These are phyloP conservation scores for Anthostomella pinea DNA, from an alignment of 2,329 filamentous ascomycete genomes.

Conservation along the genomic window DNA sequence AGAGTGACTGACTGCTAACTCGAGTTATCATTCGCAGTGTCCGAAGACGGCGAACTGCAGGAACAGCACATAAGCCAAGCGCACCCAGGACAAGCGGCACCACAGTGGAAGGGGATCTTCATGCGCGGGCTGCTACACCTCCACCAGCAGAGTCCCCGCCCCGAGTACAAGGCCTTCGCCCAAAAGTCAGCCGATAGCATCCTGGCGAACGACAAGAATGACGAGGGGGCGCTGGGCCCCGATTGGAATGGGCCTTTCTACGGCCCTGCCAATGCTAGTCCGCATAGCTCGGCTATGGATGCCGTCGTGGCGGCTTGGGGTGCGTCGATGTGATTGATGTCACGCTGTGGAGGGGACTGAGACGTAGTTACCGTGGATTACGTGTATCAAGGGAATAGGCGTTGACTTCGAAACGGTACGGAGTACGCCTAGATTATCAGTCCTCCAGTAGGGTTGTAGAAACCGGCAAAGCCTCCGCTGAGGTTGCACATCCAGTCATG, in stretches of 20 bases:
- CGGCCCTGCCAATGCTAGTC: conserved; percentile 1
- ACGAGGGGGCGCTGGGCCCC: conserved; percentile 1
- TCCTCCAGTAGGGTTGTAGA: too few relatives aligned
- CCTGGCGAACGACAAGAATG: neutral
- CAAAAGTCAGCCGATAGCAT: conserved; percentile 1
- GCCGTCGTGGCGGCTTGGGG: conserved; percentile 1
- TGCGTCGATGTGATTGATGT: too few relatives aligned
- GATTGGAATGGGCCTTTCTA: conserved; percentile 4
- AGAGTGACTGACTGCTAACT: too few relatives aligned
- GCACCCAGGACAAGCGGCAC: neutral
- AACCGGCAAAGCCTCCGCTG: too few relatives aligned
- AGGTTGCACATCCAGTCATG: too few relatives aligned
- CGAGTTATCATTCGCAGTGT: too few relatives aligned
- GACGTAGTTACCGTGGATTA: too few relatives aligned
- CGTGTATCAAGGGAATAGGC: too few relatives aligned
- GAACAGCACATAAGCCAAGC: conserved; percentile 1
- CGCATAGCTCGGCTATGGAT: conserved; percentile 3
- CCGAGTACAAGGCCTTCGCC: conserved; percentile 1
- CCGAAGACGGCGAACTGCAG: neutral
- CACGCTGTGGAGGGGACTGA: too few relatives aligned
- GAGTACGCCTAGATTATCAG: too few relatives aligned
- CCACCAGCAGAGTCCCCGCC: neutral
- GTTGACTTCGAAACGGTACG: too few relatives aligned
- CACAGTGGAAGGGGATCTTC: conserved; percentile 2
- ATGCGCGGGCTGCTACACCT: neutral